Evolutionary conservation across 352 stramenopile species (phyloP), one percentile per base, ranked within the genome.

Genomic region (Phytopythium boreale): DNA sequence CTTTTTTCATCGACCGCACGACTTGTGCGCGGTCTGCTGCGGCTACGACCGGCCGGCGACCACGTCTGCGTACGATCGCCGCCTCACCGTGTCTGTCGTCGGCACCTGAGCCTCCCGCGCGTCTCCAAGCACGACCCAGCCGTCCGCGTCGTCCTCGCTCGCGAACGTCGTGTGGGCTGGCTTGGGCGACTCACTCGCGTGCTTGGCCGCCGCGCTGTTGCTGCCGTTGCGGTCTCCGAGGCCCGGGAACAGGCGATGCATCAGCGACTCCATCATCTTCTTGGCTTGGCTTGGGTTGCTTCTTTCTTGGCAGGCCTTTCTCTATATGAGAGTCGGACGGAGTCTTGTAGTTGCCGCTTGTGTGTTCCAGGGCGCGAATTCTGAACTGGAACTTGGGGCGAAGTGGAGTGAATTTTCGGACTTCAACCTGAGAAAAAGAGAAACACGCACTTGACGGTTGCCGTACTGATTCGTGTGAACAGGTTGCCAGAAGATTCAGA

Each of bases 11-110:
- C 26, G 52, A 47, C 43, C 17, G n/a, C 37, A n/a, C 17, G 31
- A 24, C 3, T 36, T 27, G 15, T 41, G 36, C 15, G 47, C 47
- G 5, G 22, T 49, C 22, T 14, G 46, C 4, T 26, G 4, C 43
- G 9, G 43, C 43, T 59, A 76, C 68, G 66, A 64, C 24, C 70
- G 53, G 12, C 74, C 66, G 8, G 58, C 64, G 31, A 82, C 77
- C 22, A 82, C 74, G 49, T 85, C 77, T 11, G 77, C 77, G 56
- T 82, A 85, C n/a, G 63, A 75, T 51, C 76, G 66, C 19, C 61
- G 53, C 57, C 69, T 79, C 10, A 58, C 50, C 63, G 49, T 51
- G 24, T 53, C 41, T 55, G 57, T 15, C 9, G 70, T 44, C 11
- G 66, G 58, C 29, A 60, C 57, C 20, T 64, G 61, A 22, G 78